Evolutionary conservation across 345 rosid genomes (phyloP).

Genomic region (Sonneratia caseolaris): DNA sequence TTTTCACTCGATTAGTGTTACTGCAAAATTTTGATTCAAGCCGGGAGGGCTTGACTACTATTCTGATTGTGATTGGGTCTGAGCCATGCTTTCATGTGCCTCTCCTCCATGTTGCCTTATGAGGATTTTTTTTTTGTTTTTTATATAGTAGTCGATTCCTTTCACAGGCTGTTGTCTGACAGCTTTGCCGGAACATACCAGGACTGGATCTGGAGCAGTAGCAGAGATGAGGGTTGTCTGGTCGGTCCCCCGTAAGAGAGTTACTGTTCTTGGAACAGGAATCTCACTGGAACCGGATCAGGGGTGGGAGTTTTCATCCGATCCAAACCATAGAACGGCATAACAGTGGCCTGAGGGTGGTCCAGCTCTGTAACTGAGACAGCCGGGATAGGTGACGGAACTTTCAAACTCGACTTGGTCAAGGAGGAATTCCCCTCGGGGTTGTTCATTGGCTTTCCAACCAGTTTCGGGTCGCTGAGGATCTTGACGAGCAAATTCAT

Average conservation of each 20-base stretch:
- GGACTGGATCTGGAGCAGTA: background rate
- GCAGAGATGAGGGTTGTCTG: background rate
- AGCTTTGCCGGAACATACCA: background rate
- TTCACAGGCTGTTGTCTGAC: constrained; percentile 19
- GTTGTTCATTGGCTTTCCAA: constrained; percentile 24
- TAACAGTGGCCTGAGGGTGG: background rate
- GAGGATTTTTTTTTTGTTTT: constrained; percentile 43
- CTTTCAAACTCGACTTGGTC: constrained; percentile 8
- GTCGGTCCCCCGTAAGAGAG: background rate
- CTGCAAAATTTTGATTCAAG: too few relatives aligned
- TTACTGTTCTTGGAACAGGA: background rate
- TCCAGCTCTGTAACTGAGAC: background rate
- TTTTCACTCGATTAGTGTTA: too few relatives aligned
- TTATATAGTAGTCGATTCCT: constrained; percentile 42
- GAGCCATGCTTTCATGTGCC: constrained; percentile 17
- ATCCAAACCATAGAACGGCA: background rate
- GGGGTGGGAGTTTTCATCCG: background rate
- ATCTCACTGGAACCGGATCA: background rate
- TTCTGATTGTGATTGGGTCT: constrained; percentile 7
- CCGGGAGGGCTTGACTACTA: background rate
- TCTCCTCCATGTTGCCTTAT: constrained; percentile 56
- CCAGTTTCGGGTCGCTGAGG: constrained; percentile 39
- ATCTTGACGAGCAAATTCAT: constrained; percentile 43
- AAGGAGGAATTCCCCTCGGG: constrained; percentile 3
- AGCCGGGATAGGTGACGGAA: background rate